Evolutionary conservation across 768 basidiomycete species (phyloP), one percentile per base, ranked within the genome.

Genomic region (Mycena latifolia): DNA sequence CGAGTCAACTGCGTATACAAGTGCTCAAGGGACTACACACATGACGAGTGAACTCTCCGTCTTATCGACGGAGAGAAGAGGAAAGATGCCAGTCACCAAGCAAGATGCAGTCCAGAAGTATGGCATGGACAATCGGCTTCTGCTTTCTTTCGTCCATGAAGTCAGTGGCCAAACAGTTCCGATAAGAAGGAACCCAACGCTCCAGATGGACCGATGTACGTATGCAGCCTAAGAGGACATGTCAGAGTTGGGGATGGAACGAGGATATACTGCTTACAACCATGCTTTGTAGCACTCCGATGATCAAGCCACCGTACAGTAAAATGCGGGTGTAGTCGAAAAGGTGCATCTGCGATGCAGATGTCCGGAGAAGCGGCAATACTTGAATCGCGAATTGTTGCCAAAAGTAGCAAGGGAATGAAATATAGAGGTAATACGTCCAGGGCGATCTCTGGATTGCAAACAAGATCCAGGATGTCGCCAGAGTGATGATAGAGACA

Each of bases 341-440:
- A 22, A 43, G 52, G 11, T 47, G 61, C 25, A 50, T 48, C 41
- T 37, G 46, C 17, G 51, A 64, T 10, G 61, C 31, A 29, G 62
- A 67, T 28, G 51, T 35, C 20, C 41, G 59, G 2, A 77, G 31
- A 12, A 72, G 50, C 7, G 70, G 71, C 18, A 69, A 43, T 0
- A 61, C 72, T 56, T 81, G 80, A 1, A 75, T 62, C 48, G 82
- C 56, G 51, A 88, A 87, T 57, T 84, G 86, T 33, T 82, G 81
- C 92, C 92, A 93, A 75, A 95, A 95, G 77, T 88, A 94, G 33
- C 86, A 83, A 0, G 94, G 92, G 66, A 94, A 94, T 5, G 84
- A 74, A 37, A 89, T 83, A 72, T 96, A 96, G 45, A 92, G 61
- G 72, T 91, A 94, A 71, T 93, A 92, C 5, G 88, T 88, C 85